These are phyloP conservation scores for Solanum peruvianum DNA, from an alignment of 257 asterid species.

Conservation along the genomic window DNA sequence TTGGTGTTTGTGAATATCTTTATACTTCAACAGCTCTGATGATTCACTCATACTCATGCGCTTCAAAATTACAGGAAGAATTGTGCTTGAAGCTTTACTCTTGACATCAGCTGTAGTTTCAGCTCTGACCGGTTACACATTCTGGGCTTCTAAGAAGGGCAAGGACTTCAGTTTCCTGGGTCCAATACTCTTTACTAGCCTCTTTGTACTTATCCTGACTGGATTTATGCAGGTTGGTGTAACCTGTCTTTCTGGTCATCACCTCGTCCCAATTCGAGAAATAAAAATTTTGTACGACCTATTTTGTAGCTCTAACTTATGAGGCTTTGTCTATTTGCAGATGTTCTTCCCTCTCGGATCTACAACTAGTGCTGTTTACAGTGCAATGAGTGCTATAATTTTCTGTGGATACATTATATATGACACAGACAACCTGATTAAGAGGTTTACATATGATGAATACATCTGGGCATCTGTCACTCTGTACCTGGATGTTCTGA, in stretches of 20 bases:
- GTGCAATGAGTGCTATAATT: slow-evolving; percentile 80
- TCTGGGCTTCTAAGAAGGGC: slow-evolving; percentile 99
- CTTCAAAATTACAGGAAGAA: slow-evolving; percentile 40
- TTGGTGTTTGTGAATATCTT: background rate
- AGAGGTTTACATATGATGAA: slow-evolving; percentile 90
- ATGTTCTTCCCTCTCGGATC: slow-evolving; percentile 86
- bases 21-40: background rate
- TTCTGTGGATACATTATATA: slow-evolving; percentile 85
- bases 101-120: slow-evolving; percentile 89
- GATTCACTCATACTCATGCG: background rate
- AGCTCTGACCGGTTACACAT: slow-evolving; percentile 83
- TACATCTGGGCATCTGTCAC: slow-evolving; percentile 99
- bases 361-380: slow-evolving; percentile 48
- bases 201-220: slow-evolving; percentile 62
- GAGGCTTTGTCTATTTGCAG: slow-evolving; percentile 24
- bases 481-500: slow-evolving; percentile 83
- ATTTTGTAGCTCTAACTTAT: background rate
- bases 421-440: slow-evolving; percentile 89
- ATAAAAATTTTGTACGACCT: background rate
- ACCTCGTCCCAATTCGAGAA: background rate
- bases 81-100: slow-evolving; percentile 88
- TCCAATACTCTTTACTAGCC: slow-evolving; percentile 92
- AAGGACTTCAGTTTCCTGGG: slow-evolving; percentile 94
- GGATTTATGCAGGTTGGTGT: slow-evolving; percentile 69
- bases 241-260: background rate